These are phyloP conservation scores for Fusarium mundagurra DNA, from an alignment of 2,329 filamentous ascomycete genomes.

Conservation along the genomic window DNA sequence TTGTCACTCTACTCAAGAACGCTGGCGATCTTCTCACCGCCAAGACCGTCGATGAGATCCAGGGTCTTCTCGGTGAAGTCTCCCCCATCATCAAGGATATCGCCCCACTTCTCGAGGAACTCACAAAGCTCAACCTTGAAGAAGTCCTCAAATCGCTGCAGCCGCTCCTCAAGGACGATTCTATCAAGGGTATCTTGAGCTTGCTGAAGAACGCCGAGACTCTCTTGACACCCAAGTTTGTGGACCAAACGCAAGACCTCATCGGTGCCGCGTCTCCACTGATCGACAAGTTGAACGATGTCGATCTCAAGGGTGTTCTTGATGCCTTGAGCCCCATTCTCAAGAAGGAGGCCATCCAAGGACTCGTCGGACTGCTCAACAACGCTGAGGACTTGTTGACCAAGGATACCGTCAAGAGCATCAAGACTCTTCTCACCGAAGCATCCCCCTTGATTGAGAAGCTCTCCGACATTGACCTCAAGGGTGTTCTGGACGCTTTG, in stretches of 20 bases:
- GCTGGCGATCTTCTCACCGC: conserved; percentile 36
- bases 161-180: conserved; percentile 46
- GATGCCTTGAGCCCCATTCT: conserved; percentile 9
- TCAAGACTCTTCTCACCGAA: conserved; percentile 5
- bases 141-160: conserved; percentile 46
- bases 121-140: conserved; percentile 49
- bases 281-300: conserved; percentile 17
- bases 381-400: conserved; percentile 2
- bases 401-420: conserved; percentile 12
- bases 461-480: neutral
- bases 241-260: conserved; percentile 34
- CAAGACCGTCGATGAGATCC: conserved; percentile 40
- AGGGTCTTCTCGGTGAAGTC: conserved; percentile 49
- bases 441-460: conserved; percentile 8
- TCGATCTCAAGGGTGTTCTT: conserved; percentile 13
- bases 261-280: conserved; percentile 20
- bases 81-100: conserved; percentile 42
- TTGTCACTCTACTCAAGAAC: conserved; percentile 40
- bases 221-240: conserved; percentile 38
- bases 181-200: conserved; percentile 32
- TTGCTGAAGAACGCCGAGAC: conserved; percentile 48
- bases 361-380: neutral
- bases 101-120: conserved; percentile 26
- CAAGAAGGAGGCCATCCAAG: conserved; percentile 16
- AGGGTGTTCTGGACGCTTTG: neutral